Percentiles rank a stretch among this genome's conserved stretches.
phyloP scores from a whole-genome alignment of 768 basidiomycete species.

The Suillus subalutaceus region DNA sequence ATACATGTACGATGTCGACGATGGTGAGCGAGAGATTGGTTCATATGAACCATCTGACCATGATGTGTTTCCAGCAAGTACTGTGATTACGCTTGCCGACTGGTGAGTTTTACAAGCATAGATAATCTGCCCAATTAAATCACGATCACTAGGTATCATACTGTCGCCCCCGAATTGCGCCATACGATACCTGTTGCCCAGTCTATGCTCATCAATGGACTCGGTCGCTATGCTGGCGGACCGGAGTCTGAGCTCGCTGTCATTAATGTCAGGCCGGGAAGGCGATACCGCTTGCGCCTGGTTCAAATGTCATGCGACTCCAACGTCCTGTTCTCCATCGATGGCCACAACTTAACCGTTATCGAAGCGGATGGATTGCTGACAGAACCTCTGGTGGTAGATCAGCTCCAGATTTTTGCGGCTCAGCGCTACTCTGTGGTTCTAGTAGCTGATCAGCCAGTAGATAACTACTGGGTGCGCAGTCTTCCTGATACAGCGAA shows the following conservation, averaged over 20 bases:
- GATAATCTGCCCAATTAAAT: not conserved
- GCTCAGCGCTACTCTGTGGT: conserved; percentile 37
- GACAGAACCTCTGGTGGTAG: conserved; percentile 42
- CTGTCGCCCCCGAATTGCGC: conserved; percentile 23
- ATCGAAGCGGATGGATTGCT: conserved; percentile 50
- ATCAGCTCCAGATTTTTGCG: conserved; percentile 41
- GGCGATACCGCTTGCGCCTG: conserved; percentile 42
- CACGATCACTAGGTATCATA: conserved; percentile 20
- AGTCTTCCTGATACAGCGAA: conserved; percentile 29
- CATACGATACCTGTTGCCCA: conserved; percentile 21
- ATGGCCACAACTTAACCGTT: conserved; percentile 46
- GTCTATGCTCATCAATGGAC: conserved; percentile 38
- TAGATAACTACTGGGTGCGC: conserved; percentile 52
- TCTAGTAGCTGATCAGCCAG: conserved; percentile 33
- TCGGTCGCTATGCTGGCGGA: conserved; percentile 25
- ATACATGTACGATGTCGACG: not conserved
- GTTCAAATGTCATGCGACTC: conserved; percentile 45
- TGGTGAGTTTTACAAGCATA: conserved; percentile 24
- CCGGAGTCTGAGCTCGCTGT: conserved; percentile 36
- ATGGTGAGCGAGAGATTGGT: conserved; percentile 15
- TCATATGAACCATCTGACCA: not conserved
- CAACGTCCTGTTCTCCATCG: conserved; percentile 47
- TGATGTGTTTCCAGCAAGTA: conserved; percentile 26
- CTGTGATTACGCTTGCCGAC: conserved; percentile 47
- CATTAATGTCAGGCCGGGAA: conserved; percentile 34